A percentile compares a stretch with the other conserved stretches of the same genome.
Evolutionary conservation across 371 early-diverging fungal species (phyloP).

Genomic region (Mortierella polycephala): DNA sequence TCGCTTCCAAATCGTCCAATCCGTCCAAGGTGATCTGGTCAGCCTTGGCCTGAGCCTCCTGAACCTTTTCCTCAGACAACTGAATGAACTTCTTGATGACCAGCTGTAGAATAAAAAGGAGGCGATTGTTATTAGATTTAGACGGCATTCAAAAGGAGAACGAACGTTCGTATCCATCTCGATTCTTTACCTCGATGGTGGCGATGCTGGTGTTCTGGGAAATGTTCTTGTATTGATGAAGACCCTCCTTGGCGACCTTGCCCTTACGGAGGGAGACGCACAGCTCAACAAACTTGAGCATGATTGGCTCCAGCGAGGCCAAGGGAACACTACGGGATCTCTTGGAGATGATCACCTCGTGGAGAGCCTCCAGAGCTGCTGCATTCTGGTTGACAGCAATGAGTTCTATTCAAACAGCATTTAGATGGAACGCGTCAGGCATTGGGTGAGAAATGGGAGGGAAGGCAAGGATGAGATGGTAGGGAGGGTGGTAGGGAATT

Average conservation of each 20-base stretch:
- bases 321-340: slow-evolving; percentile 85
- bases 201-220: slow-evolving; percentile 93
- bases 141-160: background rate
- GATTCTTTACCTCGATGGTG: slow-evolving; percentile 80
- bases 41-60: slow-evolving; percentile 92
- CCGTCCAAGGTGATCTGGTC: slow-evolving; percentile 83
- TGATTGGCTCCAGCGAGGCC: slow-evolving; percentile 87
- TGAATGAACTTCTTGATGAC: slow-evolving; percentile 90
- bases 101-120: slow-evolving; percentile 49
- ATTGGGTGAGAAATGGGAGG: background rate
- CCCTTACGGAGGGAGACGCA: slow-evolving; percentile 90
- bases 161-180: background rate
- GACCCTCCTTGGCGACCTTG: slow-evolving; percentile 93
- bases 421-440: background rate
- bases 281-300: slow-evolving; percentile 93
- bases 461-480: background rate
- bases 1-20: slow-evolving; percentile 95
- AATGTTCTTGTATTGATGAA: slow-evolving; percentile 97
- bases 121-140: background rate
- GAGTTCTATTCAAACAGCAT: slow-evolving; percentile 74
- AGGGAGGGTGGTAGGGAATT: too few relatives aligned
- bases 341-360: slow-evolving; percentile 91
- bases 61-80: slow-evolving; percentile 87
- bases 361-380: slow-evolving; percentile 89
- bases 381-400: slow-evolving; percentile 89